Conservation (phyloP, 2,329 filamentous ascomycete genomes). For the Drechslerella dactyloides region DNA sequence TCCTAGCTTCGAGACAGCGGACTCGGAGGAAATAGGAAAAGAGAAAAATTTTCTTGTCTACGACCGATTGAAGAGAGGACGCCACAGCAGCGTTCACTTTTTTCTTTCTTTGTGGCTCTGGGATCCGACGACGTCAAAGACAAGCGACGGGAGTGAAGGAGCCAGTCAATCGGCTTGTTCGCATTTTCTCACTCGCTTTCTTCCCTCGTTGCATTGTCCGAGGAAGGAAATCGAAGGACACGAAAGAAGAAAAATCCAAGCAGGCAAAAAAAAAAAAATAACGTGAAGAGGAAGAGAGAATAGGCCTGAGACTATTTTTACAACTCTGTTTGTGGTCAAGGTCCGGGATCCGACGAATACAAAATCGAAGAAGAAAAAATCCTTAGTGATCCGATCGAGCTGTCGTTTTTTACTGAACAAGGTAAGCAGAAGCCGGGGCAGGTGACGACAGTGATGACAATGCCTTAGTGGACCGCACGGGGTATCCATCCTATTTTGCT, state of each 20-base stretch:
- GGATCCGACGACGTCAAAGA: conserved; percentile 44
- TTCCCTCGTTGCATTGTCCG: neutral
- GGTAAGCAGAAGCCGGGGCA: conserved; percentile 48
- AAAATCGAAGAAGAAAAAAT: too few relatives aligned
- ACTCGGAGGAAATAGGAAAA: neutral
- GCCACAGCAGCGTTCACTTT: neutral
- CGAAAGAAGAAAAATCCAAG: conserved; percentile 17
- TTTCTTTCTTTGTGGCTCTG: neutral
- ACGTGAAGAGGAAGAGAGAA: conserved; percentile 8
- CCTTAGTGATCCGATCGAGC: conserved; percentile 37
- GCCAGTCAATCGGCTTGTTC: conserved; percentile 7
- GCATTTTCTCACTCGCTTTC: conserved; percentile 1
- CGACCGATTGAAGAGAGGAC: conserved; percentile 39
- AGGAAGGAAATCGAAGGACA: neutral
- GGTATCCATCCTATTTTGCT: neutral
- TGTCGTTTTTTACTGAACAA: conserved; percentile 43
- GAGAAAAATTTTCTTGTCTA: conserved; percentile 24
- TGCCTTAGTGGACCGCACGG: conserved; percentile 15
- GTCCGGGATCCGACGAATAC: conserved; percentile 40
- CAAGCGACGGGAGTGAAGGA: conserved; percentile 31
- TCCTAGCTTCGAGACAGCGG: conserved; percentile 10
- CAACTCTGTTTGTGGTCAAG: conserved; percentile 31
- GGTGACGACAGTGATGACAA: conserved; percentile 50
- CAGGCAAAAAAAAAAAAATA: conserved; percentile 15
- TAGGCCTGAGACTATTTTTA: conserved; percentile 44